Evolutionary conservation across 352 stramenopile species (phyloP).

Genomic region (Phytophthora pistaciae): DNA sequence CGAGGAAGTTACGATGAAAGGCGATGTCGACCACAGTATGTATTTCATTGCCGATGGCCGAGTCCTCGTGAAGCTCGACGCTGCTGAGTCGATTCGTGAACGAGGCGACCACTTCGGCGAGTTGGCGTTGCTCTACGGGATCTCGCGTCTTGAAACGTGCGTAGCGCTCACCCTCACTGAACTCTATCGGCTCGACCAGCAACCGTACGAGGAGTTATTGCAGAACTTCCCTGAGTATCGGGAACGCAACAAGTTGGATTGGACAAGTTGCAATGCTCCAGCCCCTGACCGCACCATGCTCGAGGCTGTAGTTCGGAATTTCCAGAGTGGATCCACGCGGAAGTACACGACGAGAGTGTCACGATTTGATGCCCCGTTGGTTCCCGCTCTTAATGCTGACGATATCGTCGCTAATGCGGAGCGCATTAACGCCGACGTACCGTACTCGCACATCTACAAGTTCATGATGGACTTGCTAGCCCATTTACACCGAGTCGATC

Average conservation of each 20-base stretch:
- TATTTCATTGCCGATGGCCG: constrained; percentile 82
- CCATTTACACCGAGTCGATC: constrained; percentile 47
- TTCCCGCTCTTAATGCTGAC: constrained; percentile 4
- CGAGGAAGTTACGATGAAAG: constrained; percentile 72
- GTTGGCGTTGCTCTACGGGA: constrained; percentile 65
- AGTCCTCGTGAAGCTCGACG: constrained; percentile 69
- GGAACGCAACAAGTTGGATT: constrained; percentile 51
- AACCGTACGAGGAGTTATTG: constrained; percentile 69
- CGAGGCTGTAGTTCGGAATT: constrained; percentile 18
- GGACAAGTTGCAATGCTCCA: constrained; percentile 44
- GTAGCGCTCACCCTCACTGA: constrained; percentile 64
- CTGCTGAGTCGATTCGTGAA: constrained; percentile 61
- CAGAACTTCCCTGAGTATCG: constrained; percentile 79
- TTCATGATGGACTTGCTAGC: constrained; percentile 66
- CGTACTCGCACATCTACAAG: constrained; percentile 61
- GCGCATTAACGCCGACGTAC: constrained; percentile 57
- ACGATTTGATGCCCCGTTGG: constrained; percentile 9
- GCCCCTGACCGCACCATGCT: constrained; percentile 28
- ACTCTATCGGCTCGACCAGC: constrained; percentile 75
- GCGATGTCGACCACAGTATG: constrained; percentile 83
- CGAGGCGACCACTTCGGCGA: constrained; percentile 75
- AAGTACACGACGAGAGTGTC: not conserved
- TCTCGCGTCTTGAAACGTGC: constrained; percentile 69
- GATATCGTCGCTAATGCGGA: constrained; percentile 31
- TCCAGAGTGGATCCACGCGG: constrained; percentile 14